These are phyloP conservation scores for Cladophialophora immunda DNA, from an alignment of 2,329 filamentous ascomycete species.

Conservation along the genomic window DNA sequence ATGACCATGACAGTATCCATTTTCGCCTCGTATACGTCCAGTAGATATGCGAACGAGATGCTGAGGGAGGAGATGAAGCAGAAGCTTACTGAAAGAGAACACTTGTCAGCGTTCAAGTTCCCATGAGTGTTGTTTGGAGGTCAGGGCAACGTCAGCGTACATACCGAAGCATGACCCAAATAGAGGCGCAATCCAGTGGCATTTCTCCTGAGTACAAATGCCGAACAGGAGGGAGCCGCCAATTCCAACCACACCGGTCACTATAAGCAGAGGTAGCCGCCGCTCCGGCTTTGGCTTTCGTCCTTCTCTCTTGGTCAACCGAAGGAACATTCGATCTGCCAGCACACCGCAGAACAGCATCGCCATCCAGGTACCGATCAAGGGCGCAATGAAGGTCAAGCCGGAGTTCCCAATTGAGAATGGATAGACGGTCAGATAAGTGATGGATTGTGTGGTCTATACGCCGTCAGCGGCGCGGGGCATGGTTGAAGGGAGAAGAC, in stretches of 20 bases:
- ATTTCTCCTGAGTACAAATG: conserved; percentile 28
- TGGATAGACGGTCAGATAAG: conserved; percentile 70
- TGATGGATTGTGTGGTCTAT: conserved; percentile 50
- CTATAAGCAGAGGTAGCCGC: conserved; percentile 22
- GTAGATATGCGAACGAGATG: conserved; percentile 29
- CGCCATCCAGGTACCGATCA: conserved; percentile 28
- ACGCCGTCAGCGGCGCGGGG: not conserved
- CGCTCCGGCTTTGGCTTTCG: conserved; percentile 26
- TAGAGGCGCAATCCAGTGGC: conserved; percentile 27
- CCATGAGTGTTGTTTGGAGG: not conserved
- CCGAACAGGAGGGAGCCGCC: conserved; percentile 26
- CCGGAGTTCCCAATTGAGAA: conserved; percentile 63
- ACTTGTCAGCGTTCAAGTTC: not conserved
- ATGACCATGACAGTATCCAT: conserved; percentile 32
- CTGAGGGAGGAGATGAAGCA: conserved; percentile 26
- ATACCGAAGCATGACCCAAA: conserved; percentile 26
- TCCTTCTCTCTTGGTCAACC: conserved; percentile 14
- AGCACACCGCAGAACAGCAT: conserved; percentile 30
- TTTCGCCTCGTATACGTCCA: conserved; percentile 28
- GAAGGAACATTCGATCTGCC: conserved; percentile 24
- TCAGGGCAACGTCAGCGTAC: not conserved
- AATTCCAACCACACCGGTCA: conserved; percentile 27
- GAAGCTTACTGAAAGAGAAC: conserved; percentile 20
- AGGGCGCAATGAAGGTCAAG: conserved; percentile 34
- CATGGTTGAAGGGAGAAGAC: not conserved